Conservation (phyloP, 208 protist genomes). For the Acanthamoeba sp. region DNA sequence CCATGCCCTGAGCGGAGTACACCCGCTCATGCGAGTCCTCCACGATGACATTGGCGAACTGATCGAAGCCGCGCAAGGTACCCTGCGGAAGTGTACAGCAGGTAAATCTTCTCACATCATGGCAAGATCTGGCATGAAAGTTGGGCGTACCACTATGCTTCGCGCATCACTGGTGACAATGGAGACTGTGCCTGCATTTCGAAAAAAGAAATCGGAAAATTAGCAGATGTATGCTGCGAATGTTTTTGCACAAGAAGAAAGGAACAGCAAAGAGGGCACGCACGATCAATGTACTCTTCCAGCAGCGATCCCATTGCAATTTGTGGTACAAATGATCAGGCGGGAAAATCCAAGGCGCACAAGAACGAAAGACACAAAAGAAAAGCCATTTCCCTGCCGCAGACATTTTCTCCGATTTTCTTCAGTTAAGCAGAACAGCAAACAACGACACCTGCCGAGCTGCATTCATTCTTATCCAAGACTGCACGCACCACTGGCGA, state of each 20-base stretch:
- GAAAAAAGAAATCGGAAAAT: not conserved
- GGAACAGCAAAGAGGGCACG: not conserved
- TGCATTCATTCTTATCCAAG: not conserved
- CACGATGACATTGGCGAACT: constrained; percentile 87
- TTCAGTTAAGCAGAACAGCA: not conserved
- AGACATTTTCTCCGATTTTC: not conserved
- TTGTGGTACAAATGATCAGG: not conserved
- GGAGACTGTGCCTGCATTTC: constrained; percentile 38
- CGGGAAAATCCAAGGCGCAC: not conserved
- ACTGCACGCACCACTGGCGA: too few species aligned
- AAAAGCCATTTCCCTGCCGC: not conserved
- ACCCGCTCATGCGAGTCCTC: constrained; percentile 88
- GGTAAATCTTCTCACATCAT: not conserved
- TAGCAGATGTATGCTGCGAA: not conserved
- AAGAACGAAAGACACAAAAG: not conserved
- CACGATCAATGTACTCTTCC: constrained; percentile 63
- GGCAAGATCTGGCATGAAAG: not conserved
- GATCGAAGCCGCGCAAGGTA: constrained; percentile 83
- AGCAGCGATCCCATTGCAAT: constrained; percentile 9
- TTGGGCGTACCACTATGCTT: constrained; percentile 41
- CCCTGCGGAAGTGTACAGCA: not conserved
- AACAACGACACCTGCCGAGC: not conserved
- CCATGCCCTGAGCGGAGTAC: constrained; percentile 83
- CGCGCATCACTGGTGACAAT: constrained; percentile 52
- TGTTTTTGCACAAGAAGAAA: not conserved